Evolutionary conservation across 2,329 filamentous ascomycete species (phyloP).

Genomic region (Scolecobasidium constrictum): DNA sequence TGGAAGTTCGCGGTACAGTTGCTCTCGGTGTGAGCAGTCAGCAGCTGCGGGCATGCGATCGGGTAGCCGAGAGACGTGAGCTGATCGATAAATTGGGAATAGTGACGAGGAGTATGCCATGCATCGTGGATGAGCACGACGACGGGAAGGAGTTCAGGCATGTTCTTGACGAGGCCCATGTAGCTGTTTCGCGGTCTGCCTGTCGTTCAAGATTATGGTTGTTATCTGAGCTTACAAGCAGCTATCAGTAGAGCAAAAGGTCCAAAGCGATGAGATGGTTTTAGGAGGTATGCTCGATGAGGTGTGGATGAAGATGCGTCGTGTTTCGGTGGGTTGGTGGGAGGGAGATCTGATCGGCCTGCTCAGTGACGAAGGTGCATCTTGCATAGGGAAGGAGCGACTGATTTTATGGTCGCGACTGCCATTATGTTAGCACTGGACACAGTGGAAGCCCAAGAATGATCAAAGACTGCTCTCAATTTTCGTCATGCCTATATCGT

Average conservation of each 20-base stretch:
- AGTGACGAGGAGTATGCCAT: constrained; percentile 1
- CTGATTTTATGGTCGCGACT: background rate
- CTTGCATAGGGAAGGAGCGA: too few relatives aligned
- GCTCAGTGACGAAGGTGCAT: too few relatives aligned
- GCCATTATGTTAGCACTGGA: background rate
- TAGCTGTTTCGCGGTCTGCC: too few relatives aligned
- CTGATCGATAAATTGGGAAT: constrained; percentile 3
- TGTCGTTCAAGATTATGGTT: too few relatives aligned
- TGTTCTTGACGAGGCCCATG: too few relatives aligned
- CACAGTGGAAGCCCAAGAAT: background rate
- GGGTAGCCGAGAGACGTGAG: constrained; percentile 3
- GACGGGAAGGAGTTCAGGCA: background rate
- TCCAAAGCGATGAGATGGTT: too few relatives aligned
- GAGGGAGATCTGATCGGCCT: background rate
- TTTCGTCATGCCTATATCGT: background rate
- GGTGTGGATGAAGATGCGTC: background rate
- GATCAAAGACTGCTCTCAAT: background rate
- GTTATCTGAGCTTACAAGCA: too few relatives aligned
- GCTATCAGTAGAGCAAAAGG: too few relatives aligned
- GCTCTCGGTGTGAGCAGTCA: background rate
- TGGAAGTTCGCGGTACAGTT: constrained; percentile 3
- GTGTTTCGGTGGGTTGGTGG: background rate
- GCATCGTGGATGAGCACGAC: constrained; percentile 5
- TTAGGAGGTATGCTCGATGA: too few relatives aligned
- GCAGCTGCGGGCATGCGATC: constrained; percentile 5